These are phyloP conservation scores for Pichia sp. DNA, from an alignment of 1,139 yeast genomes.

Conservation along the genomic window DNA sequence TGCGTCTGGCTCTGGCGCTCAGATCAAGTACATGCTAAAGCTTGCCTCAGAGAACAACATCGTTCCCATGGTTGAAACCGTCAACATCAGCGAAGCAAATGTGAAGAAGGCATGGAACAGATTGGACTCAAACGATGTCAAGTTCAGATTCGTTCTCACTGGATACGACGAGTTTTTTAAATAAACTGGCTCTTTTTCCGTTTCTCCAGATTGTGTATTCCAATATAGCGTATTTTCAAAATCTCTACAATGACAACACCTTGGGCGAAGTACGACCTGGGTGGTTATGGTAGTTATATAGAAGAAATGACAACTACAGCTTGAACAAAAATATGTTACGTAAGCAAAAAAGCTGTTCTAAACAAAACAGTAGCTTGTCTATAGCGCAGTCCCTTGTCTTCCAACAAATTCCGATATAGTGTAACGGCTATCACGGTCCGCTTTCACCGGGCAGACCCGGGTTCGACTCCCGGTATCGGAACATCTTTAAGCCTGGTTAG, in stretches of 20 bases:
- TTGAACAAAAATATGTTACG: no score
- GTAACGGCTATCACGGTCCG: slow-evolving; percentile 75
- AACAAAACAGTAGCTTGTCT: no score
- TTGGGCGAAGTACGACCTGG: no score
- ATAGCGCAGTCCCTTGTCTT: no score
- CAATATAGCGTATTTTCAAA: no score
- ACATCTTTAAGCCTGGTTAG: slow-evolving; percentile 31
- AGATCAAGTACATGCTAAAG: slow-evolving; percentile 49
- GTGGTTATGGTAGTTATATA: no score
- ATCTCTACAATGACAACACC: no score
- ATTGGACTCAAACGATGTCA: slow-evolving; percentile 50
- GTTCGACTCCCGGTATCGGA: slow-evolving; percentile 76
- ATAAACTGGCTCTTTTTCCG: neutral
- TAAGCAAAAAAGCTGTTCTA: no score
- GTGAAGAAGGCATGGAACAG: slow-evolving; percentile 46
- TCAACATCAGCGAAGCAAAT: slow-evolving; percentile 46
- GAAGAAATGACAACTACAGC: no score
- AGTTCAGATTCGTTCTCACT: slow-evolving; percentile 59
- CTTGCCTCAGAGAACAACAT: slow-evolving; percentile 48
- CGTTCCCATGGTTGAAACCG: slow-evolving; percentile 52
- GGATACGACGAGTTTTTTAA: slow-evolving; percentile 38
- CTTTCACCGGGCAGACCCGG: slow-evolving; percentile 76
- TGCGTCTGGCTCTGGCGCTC: slow-evolving; percentile 40
- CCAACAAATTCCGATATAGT: slow-evolving; percentile 47
- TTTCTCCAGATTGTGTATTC: no score